A percentile compares a stretch with the other conserved stretches of the same genome.
Evolutionary conservation across 2,329 filamentous ascomycete species (phyloP).

Genomic region (Hymenoscyphus infarciens): DNA sequence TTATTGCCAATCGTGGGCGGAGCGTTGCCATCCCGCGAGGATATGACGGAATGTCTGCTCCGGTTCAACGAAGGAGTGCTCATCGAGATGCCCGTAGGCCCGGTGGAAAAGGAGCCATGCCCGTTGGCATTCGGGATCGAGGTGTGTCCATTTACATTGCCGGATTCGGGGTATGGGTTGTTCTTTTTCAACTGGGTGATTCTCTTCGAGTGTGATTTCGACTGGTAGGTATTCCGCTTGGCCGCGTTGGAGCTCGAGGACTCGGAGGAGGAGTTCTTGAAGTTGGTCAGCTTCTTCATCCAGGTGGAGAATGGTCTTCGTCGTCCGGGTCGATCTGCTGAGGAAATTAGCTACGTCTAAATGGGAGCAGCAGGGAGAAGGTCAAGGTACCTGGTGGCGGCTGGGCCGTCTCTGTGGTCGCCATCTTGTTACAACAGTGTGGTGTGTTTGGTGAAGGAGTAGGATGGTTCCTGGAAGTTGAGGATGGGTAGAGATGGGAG

Average conservation of each 20-base stretch:
- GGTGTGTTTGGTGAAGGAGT: neutral
- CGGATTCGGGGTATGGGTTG: constrained; percentile 90
- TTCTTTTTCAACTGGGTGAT: constrained; percentile 52
- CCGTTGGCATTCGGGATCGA: constrained; percentile 39
- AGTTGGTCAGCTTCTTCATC: constrained; percentile 89
- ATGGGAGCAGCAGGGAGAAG: constrained; percentile 8
- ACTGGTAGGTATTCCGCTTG: constrained; percentile 42
- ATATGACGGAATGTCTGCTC: constrained; percentile 58
- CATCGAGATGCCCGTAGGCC: constrained; percentile 45
- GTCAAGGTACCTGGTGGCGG: constrained; percentile 43
- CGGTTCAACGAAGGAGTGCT: constrained; percentile 52
- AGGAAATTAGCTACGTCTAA: constrained; percentile 12
- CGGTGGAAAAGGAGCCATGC: constrained; percentile 56
- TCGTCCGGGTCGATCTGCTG: constrained; percentile 55
- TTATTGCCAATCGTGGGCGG: constrained; percentile 61
- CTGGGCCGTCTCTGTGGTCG: constrained; percentile 38
- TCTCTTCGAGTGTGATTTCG: constrained; percentile 52
- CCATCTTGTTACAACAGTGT: constrained; percentile 29
- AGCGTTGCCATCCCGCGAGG: constrained; percentile 58
- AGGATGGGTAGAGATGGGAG: neutral
- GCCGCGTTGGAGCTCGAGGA: constrained; percentile 38
- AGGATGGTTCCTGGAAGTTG: neutral
- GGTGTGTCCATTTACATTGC: constrained; percentile 46
- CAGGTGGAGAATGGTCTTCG: constrained; percentile 86
- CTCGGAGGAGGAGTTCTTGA: constrained; percentile 67